A percentile compares a stretch with the other conserved stretches of the same genome.
phyloP scores from a whole-genome alignment of 768 basidiomycete genomes.

The Hygrophoropsis aurantiaca region DNA sequence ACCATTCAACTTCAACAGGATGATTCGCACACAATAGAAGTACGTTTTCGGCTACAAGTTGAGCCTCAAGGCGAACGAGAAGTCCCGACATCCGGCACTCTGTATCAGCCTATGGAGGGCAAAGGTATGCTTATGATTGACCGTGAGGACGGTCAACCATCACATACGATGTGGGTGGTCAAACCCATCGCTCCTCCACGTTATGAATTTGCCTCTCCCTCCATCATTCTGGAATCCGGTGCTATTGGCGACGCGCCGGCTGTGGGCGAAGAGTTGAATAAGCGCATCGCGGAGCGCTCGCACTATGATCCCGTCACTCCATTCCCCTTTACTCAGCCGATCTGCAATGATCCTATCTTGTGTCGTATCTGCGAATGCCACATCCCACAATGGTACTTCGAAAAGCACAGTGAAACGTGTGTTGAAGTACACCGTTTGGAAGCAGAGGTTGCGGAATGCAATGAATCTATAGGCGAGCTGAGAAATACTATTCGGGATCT shows the following conservation, averaged over 20 bases:
- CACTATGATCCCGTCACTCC: slow-evolving; percentile 55
- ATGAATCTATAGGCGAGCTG: slow-evolving; percentile 88
- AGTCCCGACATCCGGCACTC: slow-evolving; percentile 43
- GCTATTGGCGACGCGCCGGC: slow-evolving; percentile 40
- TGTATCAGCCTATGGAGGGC: slow-evolving; percentile 90
- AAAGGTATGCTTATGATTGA: slow-evolving; percentile 99
- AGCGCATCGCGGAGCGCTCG: slow-evolving; percentile 37
- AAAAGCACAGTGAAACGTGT: slow-evolving; percentile 99
- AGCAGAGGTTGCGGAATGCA: slow-evolving; percentile 90
- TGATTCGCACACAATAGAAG: slow-evolving; percentile 92
- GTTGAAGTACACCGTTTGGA: slow-evolving; percentile 94
- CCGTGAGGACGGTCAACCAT: slow-evolving; percentile 80
- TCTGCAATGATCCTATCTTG: slow-evolving; percentile 81
- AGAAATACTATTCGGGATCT: slow-evolving; percentile 85
- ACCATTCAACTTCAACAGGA: slow-evolving; percentile 83
- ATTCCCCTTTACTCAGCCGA: slow-evolving; percentile 74
- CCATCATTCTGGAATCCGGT: slow-evolving; percentile 53
- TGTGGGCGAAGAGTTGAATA: slow-evolving; percentile 39
- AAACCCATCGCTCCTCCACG: slow-evolving; percentile 76
- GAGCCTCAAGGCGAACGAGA: slow-evolving; percentile 60
- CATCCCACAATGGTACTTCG: slow-evolving; percentile 99
- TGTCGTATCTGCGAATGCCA: slow-evolving; percentile 98
- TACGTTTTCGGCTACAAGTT: slow-evolving; percentile 83
- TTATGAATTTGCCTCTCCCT: slow-evolving; percentile 63
- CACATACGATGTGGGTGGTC: slow-evolving; percentile 98